A percentile compares a stretch with the other conserved stretches of the same genome.
Conservation (phyloP, 139 green algal species). For the Coelastrella sp. region DNA sequence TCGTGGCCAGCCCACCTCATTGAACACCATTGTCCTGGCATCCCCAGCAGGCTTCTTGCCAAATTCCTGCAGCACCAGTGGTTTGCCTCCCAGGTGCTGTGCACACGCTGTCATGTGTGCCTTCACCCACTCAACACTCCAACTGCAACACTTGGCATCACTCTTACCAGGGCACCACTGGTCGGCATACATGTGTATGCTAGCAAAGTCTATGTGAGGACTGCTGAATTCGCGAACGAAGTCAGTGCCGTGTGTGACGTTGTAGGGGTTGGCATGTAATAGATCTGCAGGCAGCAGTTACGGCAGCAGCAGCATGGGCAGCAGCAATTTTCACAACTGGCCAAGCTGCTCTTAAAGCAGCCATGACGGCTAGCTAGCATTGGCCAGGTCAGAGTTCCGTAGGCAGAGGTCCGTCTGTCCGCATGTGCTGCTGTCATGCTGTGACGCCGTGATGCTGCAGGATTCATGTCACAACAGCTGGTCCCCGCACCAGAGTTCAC, state of each 20-base stretch:
- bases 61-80: not conserved
- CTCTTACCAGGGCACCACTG: constrained; percentile 53
- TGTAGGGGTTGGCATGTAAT: constrained; percentile 66
- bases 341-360: not conserved
- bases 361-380: not conserved
- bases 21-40: constrained; percentile 44
- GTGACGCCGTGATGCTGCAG: too few relatives aligned
- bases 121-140: not conserved
- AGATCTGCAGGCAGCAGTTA: too few relatives aligned
- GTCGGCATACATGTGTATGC: constrained; percentile 80
- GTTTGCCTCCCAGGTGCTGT: not conserved
- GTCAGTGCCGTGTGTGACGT: constrained; percentile 69
- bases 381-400: too few relatives aligned
- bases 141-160: not conserved
- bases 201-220: constrained; percentile 75
- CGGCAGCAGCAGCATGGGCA: not conserved
- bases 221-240: constrained; percentile 61
- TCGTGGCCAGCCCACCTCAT: constrained; percentile 41
- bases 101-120: not conserved
- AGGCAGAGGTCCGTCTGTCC: too few relatives aligned
- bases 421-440: too few relatives aligned
- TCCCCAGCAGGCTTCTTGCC: constrained; percentile 52
- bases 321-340: not conserved
- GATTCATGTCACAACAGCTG: too few relatives aligned
- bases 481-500: too few relatives aligned